Conservation (phyloP, 306 rosid species). For the Inga leiocalycina region DNA sequence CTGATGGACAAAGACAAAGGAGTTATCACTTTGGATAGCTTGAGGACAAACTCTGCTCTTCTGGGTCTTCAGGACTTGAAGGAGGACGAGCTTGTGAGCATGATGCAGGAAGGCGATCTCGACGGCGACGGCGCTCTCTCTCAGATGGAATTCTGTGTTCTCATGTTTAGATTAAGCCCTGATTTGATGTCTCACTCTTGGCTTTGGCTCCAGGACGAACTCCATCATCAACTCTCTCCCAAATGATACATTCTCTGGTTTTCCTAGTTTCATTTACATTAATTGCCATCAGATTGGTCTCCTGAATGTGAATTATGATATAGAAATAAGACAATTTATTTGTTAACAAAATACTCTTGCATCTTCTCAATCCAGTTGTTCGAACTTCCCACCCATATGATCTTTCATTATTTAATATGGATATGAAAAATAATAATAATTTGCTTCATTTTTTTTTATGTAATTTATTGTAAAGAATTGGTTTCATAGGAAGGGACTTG, state of each 20-base stretch:
- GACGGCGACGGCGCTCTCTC: constrained; percentile 80
- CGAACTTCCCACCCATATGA: too few relatives aligned
- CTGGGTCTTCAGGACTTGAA: constrained; percentile 67
- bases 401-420: too few relatives aligned
- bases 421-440: too few relatives aligned
- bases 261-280: not conserved
- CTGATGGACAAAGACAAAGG: constrained; percentile 81
- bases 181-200: constrained; percentile 73
- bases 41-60: constrained; percentile 59
- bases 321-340: not conserved
- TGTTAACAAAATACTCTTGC: too few relatives aligned
- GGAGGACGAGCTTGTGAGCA: constrained; percentile 77
- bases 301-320: not conserved
- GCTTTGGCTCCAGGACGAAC: constrained; percentile 60
- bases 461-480: not conserved
- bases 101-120: constrained; percentile 78
- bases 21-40: constrained; percentile 74
- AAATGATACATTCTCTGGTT: not conserved
- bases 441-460: too few relatives aligned
- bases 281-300: not conserved
- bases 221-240: constrained; percentile 7
- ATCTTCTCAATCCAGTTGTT: too few relatives aligned
- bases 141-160: constrained; percentile 91
- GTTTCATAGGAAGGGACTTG: not conserved
- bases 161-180: constrained; percentile 96